A percentile compares a stretch with the other conserved stretches of the same genome.
These are phyloP conservation scores for Lasiodiplodia citricola DNA, from an alignment of 2,329 filamentous ascomycete genomes.

Conservation along the genomic window DNA sequence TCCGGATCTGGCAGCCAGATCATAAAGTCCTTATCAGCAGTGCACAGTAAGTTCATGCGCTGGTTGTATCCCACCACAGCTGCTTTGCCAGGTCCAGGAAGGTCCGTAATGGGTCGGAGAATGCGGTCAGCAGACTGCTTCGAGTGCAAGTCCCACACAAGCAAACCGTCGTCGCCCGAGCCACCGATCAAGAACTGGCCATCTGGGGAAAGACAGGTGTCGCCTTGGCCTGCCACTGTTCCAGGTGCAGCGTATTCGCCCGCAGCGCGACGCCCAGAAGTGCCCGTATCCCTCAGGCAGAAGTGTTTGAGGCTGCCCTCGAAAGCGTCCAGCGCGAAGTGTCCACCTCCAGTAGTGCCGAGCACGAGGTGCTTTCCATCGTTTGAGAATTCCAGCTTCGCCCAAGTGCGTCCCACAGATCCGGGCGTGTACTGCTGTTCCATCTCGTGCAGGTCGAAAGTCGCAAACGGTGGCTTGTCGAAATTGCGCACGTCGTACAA, in stretches of 20 bases:
- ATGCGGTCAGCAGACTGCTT: slow-evolving; percentile 60
- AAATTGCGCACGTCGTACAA: slow-evolving; percentile 95
- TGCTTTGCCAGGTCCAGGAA: slow-evolving; percentile 68
- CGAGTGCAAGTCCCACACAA: slow-evolving; percentile 82
- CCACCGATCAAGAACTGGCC: slow-evolving; percentile 88
- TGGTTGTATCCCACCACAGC: slow-evolving; percentile 88
- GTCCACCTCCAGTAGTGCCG: slow-evolving; percentile 80
- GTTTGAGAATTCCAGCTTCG: slow-evolving; percentile 92
- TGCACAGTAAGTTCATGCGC: slow-evolving; percentile 88
- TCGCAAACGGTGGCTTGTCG: slow-evolving; percentile 75
- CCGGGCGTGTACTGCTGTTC: slow-evolving; percentile 57
- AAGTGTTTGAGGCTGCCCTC: slow-evolving; percentile 79
- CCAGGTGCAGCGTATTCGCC: slow-evolving; percentile 43
- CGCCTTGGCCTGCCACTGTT: slow-evolving; percentile 67
- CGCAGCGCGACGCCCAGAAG: slow-evolving; percentile 50
- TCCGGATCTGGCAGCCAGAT: slow-evolving; percentile 56
- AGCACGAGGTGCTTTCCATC: slow-evolving; percentile 88
- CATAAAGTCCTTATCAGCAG: slow-evolving; percentile 77
- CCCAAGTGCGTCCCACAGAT: slow-evolving; percentile 65
- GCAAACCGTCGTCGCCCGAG: slow-evolving; percentile 65
- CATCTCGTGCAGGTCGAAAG: slow-evolving; percentile 77
- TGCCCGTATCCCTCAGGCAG: slow-evolving; percentile 56
- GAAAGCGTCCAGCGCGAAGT: slow-evolving; percentile 94
- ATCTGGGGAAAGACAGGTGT: slow-evolving; percentile 88
- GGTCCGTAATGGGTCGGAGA: slow-evolving; percentile 66